A percentile compares a stretch with the other conserved stretches of the same genome.
These are phyloP conservation scores for Holtermanniella nyarrowii DNA, from an alignment of 768 basidiomycete species.

Conservation along the genomic window DNA sequence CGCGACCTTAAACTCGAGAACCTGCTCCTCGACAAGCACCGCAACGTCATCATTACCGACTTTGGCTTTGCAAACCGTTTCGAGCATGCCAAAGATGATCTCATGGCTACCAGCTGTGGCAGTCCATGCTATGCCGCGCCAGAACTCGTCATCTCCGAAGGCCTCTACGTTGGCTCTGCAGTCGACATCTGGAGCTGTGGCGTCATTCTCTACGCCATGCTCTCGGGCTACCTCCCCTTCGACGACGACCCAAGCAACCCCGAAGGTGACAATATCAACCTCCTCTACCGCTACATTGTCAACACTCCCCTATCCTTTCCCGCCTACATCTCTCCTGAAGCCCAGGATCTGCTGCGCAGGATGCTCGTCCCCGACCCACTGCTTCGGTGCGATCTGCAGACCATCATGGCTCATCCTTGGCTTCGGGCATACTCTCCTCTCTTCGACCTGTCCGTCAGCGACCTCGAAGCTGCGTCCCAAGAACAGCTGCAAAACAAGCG, in stretches of 20 bases:
- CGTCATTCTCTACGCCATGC: slow-evolving; percentile 96
- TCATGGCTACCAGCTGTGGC: slow-evolving; percentile 97
- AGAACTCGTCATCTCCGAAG: slow-evolving; percentile 93
- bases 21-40: slow-evolving; percentile 86
- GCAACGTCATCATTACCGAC: slow-evolving; percentile 98
- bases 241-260: slow-evolving; percentile 98
- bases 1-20: slow-evolving; percentile 99
- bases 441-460: slow-evolving; percentile 63
- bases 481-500: slow-evolving; percentile 77
- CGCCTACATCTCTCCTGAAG: slow-evolving; percentile 78
- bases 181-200: slow-evolving; percentile 99
- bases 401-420: slow-evolving; percentile 85
- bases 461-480: slow-evolving; percentile 69
- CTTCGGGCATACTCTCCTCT: slow-evolving; percentile 53
- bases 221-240: slow-evolving; percentile 88
- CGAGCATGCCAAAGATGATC: slow-evolving; percentile 80
- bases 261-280: slow-evolving; percentile 98
- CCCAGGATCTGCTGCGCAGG: slow-evolving; percentile 68
- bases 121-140: slow-evolving; percentile 97
- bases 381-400: slow-evolving; percentile 60
- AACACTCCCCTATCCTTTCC: slow-evolving; percentile 94
- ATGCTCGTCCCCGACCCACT: slow-evolving; percentile 94
- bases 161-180: slow-evolving; percentile 89
- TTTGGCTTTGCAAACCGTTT: slow-evolving; percentile 99
- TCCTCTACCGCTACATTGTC: slow-evolving; percentile 96